phyloP scores from a whole-genome alignment of 345 rosid genomes.

The Hibiscus syriacus region DNA sequence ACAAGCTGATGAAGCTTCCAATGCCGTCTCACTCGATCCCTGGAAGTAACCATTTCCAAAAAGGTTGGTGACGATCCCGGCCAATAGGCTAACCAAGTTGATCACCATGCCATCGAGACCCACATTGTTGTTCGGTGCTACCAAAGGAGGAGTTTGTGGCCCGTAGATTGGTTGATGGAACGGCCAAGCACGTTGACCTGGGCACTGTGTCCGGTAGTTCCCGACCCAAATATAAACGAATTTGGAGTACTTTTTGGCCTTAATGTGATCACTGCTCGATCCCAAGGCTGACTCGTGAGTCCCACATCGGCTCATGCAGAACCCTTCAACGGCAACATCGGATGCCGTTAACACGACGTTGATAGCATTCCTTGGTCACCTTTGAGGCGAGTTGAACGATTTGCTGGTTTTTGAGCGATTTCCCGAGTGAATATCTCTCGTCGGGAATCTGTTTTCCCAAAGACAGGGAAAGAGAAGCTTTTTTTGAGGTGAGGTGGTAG shows the following conservation, averaged over 20 bases:
- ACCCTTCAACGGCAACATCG: slow-evolving; percentile 48
- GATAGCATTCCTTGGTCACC: slow-evolving; percentile 39
- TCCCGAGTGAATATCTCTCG: no score
- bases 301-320: slow-evolving; percentile 54
- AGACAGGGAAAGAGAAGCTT: no score
- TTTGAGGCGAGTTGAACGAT: slow-evolving; percentile 45
- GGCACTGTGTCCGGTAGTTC: slow-evolving; percentile 68
- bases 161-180: slow-evolving; percentile 78
- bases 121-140: slow-evolving; percentile 65
- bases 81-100: slow-evolving; percentile 55
- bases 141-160: slow-evolving; percentile 51
- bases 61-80: slow-evolving; percentile 75
- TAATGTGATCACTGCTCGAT: slow-evolving; percentile 15
- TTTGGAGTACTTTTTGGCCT: slow-evolving; percentile 26
- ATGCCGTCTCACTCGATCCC: slow-evolving; percentile 53
- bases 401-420: slow-evolving; percentile 8
- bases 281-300: slow-evolving; percentile 42
- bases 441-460: no score
- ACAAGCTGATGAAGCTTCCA: slow-evolving; percentile 76
- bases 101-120: slow-evolving; percentile 77
- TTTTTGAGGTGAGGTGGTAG: no score
- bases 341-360: slow-evolving; percentile 44
- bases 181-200: slow-evolving; percentile 86
- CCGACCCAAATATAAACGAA: slow-evolving; percentile 82
- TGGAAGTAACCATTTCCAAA: slow-evolving; percentile 71